Conservation (phyloP, 2,329 filamentous ascomycete species). For the Xylaria hypoxylon region DNA sequence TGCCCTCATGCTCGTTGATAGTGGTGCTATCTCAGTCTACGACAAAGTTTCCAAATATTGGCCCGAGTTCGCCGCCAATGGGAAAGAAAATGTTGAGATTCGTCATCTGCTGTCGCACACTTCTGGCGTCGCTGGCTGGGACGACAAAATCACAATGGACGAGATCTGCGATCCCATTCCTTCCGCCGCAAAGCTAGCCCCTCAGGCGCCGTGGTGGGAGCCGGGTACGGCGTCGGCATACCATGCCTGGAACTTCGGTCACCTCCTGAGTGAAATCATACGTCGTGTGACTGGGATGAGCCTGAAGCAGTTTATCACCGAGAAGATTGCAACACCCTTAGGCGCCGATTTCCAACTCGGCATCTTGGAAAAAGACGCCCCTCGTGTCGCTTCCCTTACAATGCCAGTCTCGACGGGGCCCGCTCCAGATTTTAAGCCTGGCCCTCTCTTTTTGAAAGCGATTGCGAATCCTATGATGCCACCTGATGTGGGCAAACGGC, state of each 20-base stretch:
- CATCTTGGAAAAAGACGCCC: constrained; percentile 55
- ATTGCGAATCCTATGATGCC: constrained; percentile 44
- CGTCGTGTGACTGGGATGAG: constrained; percentile 55
- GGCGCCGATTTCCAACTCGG: constrained; percentile 62
- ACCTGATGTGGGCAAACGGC: constrained; percentile 43
- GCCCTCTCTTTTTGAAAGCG: constrained; percentile 49
- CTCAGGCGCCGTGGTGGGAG: constrained; percentile 57
- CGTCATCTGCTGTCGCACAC: constrained; percentile 56
- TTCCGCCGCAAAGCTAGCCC: constrained; percentile 51
- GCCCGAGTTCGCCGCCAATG: constrained; percentile 57
- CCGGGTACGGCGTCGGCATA: constrained; percentile 57
- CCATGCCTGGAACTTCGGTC: constrained; percentile 55
- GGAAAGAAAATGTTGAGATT: constrained; percentile 54
- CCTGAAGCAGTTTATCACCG: constrained; percentile 54
- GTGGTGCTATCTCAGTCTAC: constrained; percentile 52
- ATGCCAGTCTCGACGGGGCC: constrained; percentile 41
- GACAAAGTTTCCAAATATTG: constrained; percentile 56
- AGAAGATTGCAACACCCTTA: constrained; percentile 54
- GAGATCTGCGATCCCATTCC: constrained; percentile 50
- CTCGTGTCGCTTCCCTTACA: constrained; percentile 53
- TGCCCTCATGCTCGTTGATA: constrained; percentile 54
- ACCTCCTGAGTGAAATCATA: constrained; percentile 58
- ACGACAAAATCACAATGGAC: constrained; percentile 49
- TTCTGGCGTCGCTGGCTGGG: constrained; percentile 51
- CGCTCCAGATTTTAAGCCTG: constrained; percentile 29